Evolutionary conservation across 1,139 yeast species (phyloP).

Genomic region (Saccharomycopsis hybrid): DNA sequence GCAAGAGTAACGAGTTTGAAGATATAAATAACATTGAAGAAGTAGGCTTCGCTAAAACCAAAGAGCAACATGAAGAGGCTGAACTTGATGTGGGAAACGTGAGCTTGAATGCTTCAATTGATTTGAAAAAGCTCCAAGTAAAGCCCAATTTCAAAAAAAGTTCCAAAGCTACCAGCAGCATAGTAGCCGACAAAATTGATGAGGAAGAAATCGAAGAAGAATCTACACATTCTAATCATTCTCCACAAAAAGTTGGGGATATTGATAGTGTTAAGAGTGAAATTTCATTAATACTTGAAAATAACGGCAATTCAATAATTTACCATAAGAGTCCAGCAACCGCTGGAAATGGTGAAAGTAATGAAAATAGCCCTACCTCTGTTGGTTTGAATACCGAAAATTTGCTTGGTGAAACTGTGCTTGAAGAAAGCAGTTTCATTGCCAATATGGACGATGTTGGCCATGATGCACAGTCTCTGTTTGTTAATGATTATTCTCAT

Average conservation of each 20-base stretch:
- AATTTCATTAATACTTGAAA: not conserved
- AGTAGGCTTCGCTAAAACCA: not conserved
- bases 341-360: not conserved
- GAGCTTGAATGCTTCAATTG: slow-evolving; percentile 12
- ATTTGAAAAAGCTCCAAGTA: slow-evolving; percentile 8
- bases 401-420: not conserved
- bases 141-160: not conserved
- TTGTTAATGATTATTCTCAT: not conserved
- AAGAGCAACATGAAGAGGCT: no score
- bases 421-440: slow-evolving; percentile 6
- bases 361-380: no score
- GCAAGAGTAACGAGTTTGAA: not conserved
- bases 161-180: not conserved
- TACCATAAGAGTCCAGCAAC: not conserved
- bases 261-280: slow-evolving; percentile 1
- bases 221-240: not conserved
- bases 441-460: not conserved
- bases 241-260: not conserved
- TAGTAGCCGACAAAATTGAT: not conserved
- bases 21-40: not conserved
- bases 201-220: not conserved
- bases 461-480: not conserved
- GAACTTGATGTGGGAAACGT: slow-evolving; percentile 15
- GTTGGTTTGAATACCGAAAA: not conserved
- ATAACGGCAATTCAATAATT: not conserved